phyloP scores from a whole-genome alignment of 2,329 filamentous ascomycete genomes.

The Hypoxylon sp. region DNA sequence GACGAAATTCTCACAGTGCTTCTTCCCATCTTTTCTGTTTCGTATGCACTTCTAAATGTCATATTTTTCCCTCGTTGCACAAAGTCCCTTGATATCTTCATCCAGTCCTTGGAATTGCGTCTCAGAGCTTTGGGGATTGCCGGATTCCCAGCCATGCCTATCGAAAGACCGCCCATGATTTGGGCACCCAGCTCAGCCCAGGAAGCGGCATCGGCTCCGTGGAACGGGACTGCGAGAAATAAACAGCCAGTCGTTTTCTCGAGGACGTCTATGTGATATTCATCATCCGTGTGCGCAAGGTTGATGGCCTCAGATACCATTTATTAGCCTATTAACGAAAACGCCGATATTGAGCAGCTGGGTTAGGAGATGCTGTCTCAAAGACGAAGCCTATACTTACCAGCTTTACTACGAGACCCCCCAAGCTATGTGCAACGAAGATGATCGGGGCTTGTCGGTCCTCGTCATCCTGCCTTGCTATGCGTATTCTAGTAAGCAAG shows the following conservation, averaged over 20 bases:
- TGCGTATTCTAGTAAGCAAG: constrained; percentile 9
- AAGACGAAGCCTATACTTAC: constrained; percentile 2
- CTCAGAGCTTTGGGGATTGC: not conserved
- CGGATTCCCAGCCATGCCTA: constrained; percentile 6
- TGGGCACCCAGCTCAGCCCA: constrained; percentile 5
- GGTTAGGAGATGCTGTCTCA: not conserved
- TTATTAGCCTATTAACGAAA: too few species aligned
- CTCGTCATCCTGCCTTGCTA: constrained; percentile 5
- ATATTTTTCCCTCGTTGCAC: constrained; percentile 13
- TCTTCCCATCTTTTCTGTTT: constrained; percentile 14
- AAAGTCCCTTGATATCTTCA: constrained; percentile 14
- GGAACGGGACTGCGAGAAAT: constrained; percentile 12
- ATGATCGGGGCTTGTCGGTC: constrained; percentile 7
- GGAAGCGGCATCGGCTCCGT: constrained; percentile 10
- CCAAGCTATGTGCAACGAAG: constrained; percentile 14
- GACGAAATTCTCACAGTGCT: not conserved
- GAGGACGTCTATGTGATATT: constrained; percentile 11
- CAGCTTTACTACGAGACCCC: constrained; percentile 9
- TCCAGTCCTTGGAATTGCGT: constrained; percentile 11
- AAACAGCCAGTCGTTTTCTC: constrained; percentile 4
- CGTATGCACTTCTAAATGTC: constrained; percentile 15
- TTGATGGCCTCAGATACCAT: constrained; percentile 4
- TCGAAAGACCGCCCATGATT: not conserved
- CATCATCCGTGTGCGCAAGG: constrained; percentile 8
- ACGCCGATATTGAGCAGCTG: too few species aligned